Evolutionary conservation across 139 green algal species (phyloP).

Genomic region (Zygnema circumcarinatum): DNA sequence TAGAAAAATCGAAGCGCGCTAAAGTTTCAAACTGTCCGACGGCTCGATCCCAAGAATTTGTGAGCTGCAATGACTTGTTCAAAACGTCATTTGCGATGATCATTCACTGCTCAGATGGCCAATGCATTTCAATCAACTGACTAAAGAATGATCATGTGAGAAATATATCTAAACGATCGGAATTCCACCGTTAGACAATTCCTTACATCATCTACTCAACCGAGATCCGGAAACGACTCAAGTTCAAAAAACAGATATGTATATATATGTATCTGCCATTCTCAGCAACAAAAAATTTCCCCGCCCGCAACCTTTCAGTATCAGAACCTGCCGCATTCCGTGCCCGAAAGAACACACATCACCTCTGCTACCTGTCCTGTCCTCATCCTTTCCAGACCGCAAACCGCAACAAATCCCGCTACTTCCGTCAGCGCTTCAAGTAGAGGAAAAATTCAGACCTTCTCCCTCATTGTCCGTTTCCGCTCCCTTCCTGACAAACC

Average conservation of each 20-base stretch:
- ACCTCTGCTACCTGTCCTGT: too few relatives aligned
- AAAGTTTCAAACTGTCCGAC: too few relatives aligned
- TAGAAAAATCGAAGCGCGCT: too few relatives aligned
- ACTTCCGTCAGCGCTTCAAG: neutral
- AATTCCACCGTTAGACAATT: neutral
- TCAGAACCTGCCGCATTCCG: neutral
- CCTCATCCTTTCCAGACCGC: neutral
- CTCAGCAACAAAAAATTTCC: neutral
- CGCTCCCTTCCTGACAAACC: neutral
- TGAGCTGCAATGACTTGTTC: too few relatives aligned
- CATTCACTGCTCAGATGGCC: neutral
- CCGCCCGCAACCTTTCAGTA: neutral
- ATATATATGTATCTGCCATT: neutral
- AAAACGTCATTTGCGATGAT: too few relatives aligned
- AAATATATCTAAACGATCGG: neutral
- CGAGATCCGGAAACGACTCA: neutral
- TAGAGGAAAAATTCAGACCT: neutral
- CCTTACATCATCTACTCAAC: neutral
- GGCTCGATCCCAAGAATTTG: too few relatives aligned
- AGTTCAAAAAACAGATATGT: neutral
- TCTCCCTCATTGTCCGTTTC: neutral
- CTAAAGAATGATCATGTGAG: too few relatives aligned
- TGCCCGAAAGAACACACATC: too few relatives aligned
- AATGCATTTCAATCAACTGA: neutral
- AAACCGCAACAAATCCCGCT: neutral